These are phyloP conservation scores for Zygotorulaspora mrakii DNA, from an alignment of 1,139 yeast genomes.

Conservation along the genomic window DNA sequence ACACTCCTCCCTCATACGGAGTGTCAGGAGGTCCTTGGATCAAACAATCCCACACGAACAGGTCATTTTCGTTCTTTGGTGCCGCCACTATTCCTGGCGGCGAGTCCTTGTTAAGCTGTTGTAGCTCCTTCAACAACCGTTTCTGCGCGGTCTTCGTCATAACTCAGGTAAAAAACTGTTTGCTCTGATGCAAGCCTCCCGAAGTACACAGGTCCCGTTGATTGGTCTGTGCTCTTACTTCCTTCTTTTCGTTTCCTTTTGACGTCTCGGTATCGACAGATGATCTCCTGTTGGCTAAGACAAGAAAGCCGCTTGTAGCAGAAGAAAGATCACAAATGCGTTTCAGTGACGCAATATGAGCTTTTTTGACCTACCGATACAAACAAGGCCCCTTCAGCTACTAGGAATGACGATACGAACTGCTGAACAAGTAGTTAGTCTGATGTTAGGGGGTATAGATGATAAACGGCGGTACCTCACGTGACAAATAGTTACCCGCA, in stretches of 20 bases:
- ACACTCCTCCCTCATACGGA: conserved; percentile 89
- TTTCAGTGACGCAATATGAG: no score
- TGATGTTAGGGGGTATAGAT: no score
- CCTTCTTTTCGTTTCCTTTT: not conserved
- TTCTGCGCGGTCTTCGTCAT: conserved; percentile 68
- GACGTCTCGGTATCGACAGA: not conserved
- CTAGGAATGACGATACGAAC: no score
- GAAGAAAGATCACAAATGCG: not conserved
- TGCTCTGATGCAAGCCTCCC: not conserved
- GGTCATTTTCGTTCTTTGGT: conserved; percentile 74
- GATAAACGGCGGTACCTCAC: no score
- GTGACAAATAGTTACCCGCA: no score
- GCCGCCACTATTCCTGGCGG: conserved; percentile 97
- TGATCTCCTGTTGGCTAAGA: not conserved
- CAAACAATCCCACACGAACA: conserved; percentile 87
- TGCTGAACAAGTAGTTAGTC: no score
- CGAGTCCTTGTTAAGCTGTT: conserved; percentile 77
- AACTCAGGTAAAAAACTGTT: not conserved
- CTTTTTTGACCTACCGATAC: no score
- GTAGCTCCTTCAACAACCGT: conserved; percentile 81
- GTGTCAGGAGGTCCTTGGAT: conserved; percentile 93
- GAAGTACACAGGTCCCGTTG: no score
- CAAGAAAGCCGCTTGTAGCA: not conserved
- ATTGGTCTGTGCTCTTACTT: not conserved
- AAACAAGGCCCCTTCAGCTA: no score